Evolutionary conservation across 257 asterid species (phyloP), one percentile per base, ranked within the genome.

Genomic region (Linderniella brevidens): DNA sequence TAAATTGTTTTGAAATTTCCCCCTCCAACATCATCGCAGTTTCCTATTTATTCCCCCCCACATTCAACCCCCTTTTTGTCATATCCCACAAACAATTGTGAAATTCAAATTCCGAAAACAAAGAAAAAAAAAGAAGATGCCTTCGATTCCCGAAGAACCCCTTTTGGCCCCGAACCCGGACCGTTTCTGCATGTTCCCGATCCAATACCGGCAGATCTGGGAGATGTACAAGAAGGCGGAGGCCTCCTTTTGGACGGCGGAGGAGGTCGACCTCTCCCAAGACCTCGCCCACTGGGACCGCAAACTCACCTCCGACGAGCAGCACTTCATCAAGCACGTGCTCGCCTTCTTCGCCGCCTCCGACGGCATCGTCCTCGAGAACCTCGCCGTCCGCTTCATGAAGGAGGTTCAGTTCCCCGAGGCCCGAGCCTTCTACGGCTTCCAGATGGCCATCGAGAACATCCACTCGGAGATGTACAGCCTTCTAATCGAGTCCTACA

Each of bases 211-310:
- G 0, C 83, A 90, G 49, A 72, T 88, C 37, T 88, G 98, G 98
- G 98, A 88, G 44, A 80, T 84, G 95, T 88, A 88, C 72, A 88
- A 88, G 73, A 88, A 88, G 35, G 96, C 98, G 42, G 78, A 71
- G 44, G 97, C 97, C 9, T 87, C 97, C 12, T 87, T 87, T 63
- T 87, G 97, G 95, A 87, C 97, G 4, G 97, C 84, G 12, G 97
- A 87, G 68, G 97, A 88, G 50, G 98, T 88, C 3, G 96, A 84
- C 56, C 55, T 84, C 7, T 80, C 98, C 0, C 68, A 68, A 37
- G 98, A 88, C 53, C 64, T 17, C 0, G 76, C 77, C 32, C 87
- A 88, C 37, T 88, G 94, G 92, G 90, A 78, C 0, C 11, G 52
- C 15, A 25, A 6, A 6, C 84, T 88, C 37, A 56, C 82, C 8